Base-by-base conservation (phyloP, 306 rosid genomes). In the Cotoneaster glaucophyllus region DNA sequence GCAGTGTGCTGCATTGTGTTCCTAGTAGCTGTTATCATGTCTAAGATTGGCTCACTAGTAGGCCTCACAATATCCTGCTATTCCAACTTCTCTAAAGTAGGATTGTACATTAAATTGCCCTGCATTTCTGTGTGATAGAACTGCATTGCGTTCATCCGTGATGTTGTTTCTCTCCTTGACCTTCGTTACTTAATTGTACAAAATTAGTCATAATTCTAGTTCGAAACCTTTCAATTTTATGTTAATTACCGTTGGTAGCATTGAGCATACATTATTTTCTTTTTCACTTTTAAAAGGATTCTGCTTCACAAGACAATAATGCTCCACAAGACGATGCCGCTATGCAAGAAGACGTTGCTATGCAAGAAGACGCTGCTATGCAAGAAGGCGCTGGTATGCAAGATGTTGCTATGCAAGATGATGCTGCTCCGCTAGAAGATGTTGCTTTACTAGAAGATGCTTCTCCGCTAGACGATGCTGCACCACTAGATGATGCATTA, bases 271-370 rank as follows among this genome's bases (percentile, higher is more conserved):
- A 44, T 12, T 44, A 4, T 44, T 12, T 44, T 44, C 17, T 12
- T 44, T 44, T 44, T 44, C 50, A 44, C 17, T 25, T 25, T 45
- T 63, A 25, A 54, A 71, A 87, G 88, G 75, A 34, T 80, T 39
- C 12, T 69, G 67, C 3, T 4, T 6, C 64, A 24, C 64, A 0
- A 21, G 64, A 58, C 15, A 73, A 32, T 82, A 21, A 8, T 14
- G 29, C 32, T 19, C 52, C 39, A 74, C 63, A 45, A 76, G 58
- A 26, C 57, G 59, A 67, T 34, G 41, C 17, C 37, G 64, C 8
- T 62, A 4, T 10, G 8, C 67, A 3, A 28, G 37, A 2, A 4
- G 75, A 34, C 80, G 56, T 4, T 11, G 70, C 3, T 8, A 22
- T 22, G 10, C 61, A 9, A 56, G 61, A 56, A 7, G 73, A 28